Conservation (phyloP, 1,284 basidiomycete genomes). For the Puccinia polysora region DNA sequence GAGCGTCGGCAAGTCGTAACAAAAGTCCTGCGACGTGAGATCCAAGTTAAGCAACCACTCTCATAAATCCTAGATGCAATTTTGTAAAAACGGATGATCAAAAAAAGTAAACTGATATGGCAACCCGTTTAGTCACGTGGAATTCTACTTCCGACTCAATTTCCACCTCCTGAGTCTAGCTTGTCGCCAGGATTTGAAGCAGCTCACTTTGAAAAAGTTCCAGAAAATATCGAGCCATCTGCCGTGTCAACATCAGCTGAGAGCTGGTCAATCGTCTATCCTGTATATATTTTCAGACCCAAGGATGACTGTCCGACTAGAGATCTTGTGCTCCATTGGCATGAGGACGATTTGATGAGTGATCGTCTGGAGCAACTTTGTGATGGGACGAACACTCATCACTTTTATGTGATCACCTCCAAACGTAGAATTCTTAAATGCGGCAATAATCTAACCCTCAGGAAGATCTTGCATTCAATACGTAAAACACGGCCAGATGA, state of each 20-base stretch:
- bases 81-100: neutral
- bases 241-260: neutral
- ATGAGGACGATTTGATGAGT: conserved; percentile 28
- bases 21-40: neutral
- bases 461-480: conserved; percentile 12
- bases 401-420: conserved; percentile 28
- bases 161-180: conserved; percentile 15
- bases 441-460: conserved; percentile 27
- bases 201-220: conserved; percentile 34
- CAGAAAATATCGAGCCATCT: neutral
- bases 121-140: conserved; percentile 23
- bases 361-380: conserved; percentile 28
- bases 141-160: conserved; percentile 15
- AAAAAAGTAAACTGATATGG: neutral
- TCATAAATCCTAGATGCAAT: neutral
- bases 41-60: neutral
- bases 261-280: conserved; percentile 15
- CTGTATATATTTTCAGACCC: conserved; percentile 29
- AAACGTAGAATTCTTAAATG: conserved; percentile 32
- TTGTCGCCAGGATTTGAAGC: conserved; percentile 25
- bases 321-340: conserved; percentile 32
- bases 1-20: neutral
- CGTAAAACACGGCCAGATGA: neutral
- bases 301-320: conserved; percentile 25
- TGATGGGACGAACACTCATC: conserved; percentile 11